phyloP scores from a whole-genome alignment of 2,329 filamentous ascomycete genomes.

The Colletotrichum eremochloae region DNA sequence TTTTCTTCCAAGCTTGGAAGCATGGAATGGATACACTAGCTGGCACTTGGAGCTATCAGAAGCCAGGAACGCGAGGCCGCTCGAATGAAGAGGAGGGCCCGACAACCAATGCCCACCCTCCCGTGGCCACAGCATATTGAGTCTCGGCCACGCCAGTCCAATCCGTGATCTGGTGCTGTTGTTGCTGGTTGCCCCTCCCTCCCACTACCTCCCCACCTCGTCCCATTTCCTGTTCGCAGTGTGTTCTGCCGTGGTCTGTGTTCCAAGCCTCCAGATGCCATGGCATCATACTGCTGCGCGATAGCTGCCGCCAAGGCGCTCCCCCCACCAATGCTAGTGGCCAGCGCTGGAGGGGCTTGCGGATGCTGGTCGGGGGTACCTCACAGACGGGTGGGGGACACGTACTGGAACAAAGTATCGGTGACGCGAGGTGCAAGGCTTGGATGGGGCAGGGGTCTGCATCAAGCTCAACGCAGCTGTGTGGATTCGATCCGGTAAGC shows the following conservation, averaged over 20 bases:
- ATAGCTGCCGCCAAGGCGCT: constrained; percentile 39
- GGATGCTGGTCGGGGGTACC: constrained; percentile 30
- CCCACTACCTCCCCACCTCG: constrained; percentile 25
- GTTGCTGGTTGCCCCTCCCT: constrained; percentile 30
- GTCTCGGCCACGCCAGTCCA: constrained; percentile 22
- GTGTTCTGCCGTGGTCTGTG: constrained; percentile 29
- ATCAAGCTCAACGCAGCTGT: constrained; percentile 40
- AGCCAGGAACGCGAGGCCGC: constrained; percentile 29
- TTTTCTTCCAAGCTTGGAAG: constrained; percentile 37
- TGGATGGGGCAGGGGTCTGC: constrained; percentile 41
- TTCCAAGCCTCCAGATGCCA: constrained; percentile 37
- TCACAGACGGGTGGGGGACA: not conserved
- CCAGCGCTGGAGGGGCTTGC: constrained; percentile 35
- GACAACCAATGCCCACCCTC: constrained; percentile 22
- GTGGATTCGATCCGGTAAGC: constrained; percentile 32
- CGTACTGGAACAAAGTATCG: constrained; percentile 22
- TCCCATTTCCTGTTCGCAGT: constrained; percentile 19
- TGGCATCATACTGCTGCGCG: constrained; percentile 42
- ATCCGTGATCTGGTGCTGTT: constrained; percentile 36
- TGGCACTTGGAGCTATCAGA: constrained; percentile 39
- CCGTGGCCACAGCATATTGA: constrained; percentile 4
- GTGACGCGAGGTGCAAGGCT: constrained; percentile 26
- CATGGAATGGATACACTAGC: constrained; percentile 5
- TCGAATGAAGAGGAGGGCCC: constrained; percentile 24
- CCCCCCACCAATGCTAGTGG: constrained; percentile 39